Conservation (phyloP, 1,139 yeast genomes). For the Suhomyces panamericanus region DNA sequence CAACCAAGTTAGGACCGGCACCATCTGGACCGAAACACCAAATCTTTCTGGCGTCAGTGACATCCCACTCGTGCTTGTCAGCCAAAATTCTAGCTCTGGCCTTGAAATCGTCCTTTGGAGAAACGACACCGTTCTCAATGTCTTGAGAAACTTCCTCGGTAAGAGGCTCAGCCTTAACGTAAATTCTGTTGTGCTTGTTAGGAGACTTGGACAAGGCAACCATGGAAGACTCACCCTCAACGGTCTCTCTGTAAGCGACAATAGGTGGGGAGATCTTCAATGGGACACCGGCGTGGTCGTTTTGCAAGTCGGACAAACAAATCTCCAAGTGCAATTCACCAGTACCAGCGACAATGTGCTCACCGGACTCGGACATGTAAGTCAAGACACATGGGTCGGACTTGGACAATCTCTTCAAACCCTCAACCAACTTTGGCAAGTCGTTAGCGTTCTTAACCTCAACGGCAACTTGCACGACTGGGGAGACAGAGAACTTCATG, state of each 20-base stretch:
- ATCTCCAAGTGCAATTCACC: conserved; percentile 99
- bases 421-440: conserved; percentile 99
- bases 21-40: conserved; percentile 99
- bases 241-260: conserved; percentile 99
- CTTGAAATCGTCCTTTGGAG: conserved; percentile 98
- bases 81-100: conserved; percentile 99
- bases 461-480: conserved; percentile 99
- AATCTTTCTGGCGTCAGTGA: conserved; percentile 99
- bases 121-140: conserved; percentile 88
- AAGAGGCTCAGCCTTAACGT: conserved; percentile 95
- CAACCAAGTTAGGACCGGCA: conserved; percentile 97
- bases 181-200: conserved; percentile 99
- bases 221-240: conserved; percentile 89
- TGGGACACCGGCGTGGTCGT: conserved; percentile 99
- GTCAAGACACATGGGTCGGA: conserved; percentile 98
- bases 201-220: conserved; percentile 98
- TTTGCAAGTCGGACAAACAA: conserved; percentile 92
- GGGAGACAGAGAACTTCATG: conserved; percentile 99
- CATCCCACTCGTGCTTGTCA: conserved; percentile 99
- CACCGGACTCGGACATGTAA: conserved; percentile 91
- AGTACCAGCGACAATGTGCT: conserved; percentile 99
- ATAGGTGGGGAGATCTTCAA: conserved; percentile 97
- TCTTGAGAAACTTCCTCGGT: conserved; percentile 91
- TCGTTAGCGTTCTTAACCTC: conserved; percentile 99
- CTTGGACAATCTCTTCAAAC: conserved; percentile 99